phyloP scores from a whole-genome alignment of 2,329 filamentous ascomycete species.

The Colletotrichum sp. region DNA sequence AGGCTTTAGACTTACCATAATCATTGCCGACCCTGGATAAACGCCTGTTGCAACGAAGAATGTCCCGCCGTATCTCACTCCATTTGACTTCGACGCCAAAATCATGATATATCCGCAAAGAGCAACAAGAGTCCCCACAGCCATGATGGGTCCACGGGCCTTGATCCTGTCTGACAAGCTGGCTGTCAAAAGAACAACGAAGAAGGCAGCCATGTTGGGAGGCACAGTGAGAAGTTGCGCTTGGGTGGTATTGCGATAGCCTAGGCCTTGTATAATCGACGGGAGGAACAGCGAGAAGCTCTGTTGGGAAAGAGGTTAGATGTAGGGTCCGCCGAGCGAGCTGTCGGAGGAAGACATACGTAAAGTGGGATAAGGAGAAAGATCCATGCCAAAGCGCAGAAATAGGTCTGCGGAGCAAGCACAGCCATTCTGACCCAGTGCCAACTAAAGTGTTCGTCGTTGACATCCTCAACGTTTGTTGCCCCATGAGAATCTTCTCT shows the following conservation, averaged over 20 bases:
- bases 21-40: constrained; percentile 29
- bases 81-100: constrained; percentile 30
- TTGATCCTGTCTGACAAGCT: constrained; percentile 35
- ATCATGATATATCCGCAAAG: constrained; percentile 40
- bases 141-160: constrained; percentile 34
- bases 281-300: not conserved
- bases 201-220: constrained; percentile 35
- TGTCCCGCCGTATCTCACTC: constrained; percentile 39
- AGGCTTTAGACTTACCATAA: constrained; percentile 25
- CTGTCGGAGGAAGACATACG: not conserved
- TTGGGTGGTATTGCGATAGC: constrained; percentile 21
- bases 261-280: constrained; percentile 28
- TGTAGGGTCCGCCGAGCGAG: not conserved
- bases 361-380: constrained; percentile 31
- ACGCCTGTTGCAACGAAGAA: constrained; percentile 31
- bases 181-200: constrained; percentile 35
- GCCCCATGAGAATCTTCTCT: constrained; percentile 27
- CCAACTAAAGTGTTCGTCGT: constrained; percentile 43
- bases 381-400: constrained; percentile 29
- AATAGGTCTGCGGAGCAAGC: constrained; percentile 30
- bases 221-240: constrained; percentile 35
- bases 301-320: not conserved
- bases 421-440: constrained; percentile 40
- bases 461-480: constrained; percentile 29
- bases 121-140: constrained; percentile 31